phyloP scores from a whole-genome alignment of 345 rosid genomes.

The Gossypium rotundifolium region DNA sequence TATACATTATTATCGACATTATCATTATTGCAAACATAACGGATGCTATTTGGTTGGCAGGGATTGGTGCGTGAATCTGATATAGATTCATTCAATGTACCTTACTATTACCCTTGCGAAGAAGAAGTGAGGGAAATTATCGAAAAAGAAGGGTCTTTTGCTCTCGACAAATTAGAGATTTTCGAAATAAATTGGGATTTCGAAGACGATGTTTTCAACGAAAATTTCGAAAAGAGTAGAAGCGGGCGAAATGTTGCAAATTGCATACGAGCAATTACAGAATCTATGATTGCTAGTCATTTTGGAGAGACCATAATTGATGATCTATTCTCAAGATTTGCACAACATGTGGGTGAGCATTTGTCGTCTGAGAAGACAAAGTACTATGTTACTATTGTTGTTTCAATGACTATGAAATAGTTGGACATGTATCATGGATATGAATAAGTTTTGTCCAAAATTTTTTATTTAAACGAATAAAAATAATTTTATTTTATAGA shows the following conservation, averaged over 20 bases:
- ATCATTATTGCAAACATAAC: too few species aligned
- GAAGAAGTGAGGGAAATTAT: background rate
- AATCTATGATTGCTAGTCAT: constrained; percentile 14
- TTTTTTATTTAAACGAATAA: too few species aligned
- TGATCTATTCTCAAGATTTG: constrained; percentile 8
- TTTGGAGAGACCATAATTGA: constrained; percentile 19
- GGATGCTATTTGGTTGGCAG: background rate
- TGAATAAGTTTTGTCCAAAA: too few species aligned
- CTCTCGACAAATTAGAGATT: constrained; percentile 12
- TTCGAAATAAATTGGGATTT: constrained; percentile 13
- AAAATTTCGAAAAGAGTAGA: background rate
- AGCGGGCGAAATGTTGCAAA: constrained; percentile 9
- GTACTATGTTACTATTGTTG: background rate
- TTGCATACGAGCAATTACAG: constrained; percentile 2
- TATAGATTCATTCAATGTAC: background rate
- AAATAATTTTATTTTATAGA: too few species aligned
- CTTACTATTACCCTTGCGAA: background rate
- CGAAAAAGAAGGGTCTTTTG: background rate
- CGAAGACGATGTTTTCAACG: background rate
- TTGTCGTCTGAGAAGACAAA: background rate
- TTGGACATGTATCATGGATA: background rate
- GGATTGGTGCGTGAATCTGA: background rate
- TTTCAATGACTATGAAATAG: background rate
- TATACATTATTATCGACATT: too few species aligned
- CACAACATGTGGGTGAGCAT: background rate